These are phyloP conservation scores for Cucurbita moschata DNA, from an alignment of 306 rosid species.

Conservation along the genomic window DNA sequence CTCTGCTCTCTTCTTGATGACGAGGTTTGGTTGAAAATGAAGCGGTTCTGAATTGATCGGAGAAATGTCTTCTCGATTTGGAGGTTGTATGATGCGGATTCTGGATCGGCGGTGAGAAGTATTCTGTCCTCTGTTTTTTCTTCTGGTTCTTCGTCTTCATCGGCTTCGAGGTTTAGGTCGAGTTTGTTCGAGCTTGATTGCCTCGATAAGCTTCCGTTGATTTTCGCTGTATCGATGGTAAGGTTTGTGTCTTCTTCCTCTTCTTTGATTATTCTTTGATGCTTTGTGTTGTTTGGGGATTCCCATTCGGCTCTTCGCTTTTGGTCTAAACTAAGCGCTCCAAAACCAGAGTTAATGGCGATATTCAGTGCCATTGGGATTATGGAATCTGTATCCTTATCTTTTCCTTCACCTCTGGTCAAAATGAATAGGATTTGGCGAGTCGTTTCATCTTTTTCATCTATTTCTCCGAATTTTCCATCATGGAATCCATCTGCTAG, in stretches of 20 bases:
- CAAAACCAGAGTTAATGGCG: slow-evolving; percentile 18
- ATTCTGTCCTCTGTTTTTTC: slow-evolving; percentile 31
- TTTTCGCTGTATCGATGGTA: slow-evolving; percentile 16
- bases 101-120: slow-evolving; percentile 40
- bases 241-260: slow-evolving; percentile 21
- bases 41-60: slow-evolving; percentile 31
- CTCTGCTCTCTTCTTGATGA: slow-evolving; percentile 34
- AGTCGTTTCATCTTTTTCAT: slow-evolving; percentile 10
- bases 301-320: slow-evolving; percentile 70
- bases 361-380: slow-evolving; percentile 46
- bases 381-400: slow-evolving; percentile 19
- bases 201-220: slow-evolving; percentile 35
- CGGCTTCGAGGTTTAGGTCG: slow-evolving; percentile 67
- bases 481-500: slow-evolving; percentile 40
- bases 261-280: slow-evolving; percentile 31
- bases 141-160: slow-evolving; percentile 19
- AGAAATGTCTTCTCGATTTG: slow-evolving; percentile 29
- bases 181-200: slow-evolving; percentile 63
- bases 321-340: slow-evolving; percentile 23
- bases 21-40: slow-evolving; percentile 36
- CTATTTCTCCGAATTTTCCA: slow-evolving; percentile 35
- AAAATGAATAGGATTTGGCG: slow-evolving; percentile 43
- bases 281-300: slow-evolving; percentile 33
- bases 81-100: slow-evolving; percentile 25
- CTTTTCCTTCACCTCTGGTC: slow-evolving; percentile 25